Conservation (phyloP, 306 rosid genomes). For the Vigna hirtella region DNA sequence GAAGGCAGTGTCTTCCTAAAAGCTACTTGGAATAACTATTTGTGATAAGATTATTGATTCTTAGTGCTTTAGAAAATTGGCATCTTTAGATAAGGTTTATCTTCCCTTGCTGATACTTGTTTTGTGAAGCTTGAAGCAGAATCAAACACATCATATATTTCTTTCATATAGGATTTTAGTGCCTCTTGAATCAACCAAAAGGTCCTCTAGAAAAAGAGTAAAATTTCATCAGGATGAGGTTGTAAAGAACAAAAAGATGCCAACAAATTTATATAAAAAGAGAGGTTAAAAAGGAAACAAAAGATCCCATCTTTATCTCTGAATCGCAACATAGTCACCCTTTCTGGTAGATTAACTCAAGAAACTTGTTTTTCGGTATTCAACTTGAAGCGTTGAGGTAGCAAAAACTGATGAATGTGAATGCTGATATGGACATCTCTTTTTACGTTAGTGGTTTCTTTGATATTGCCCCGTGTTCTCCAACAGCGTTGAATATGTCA, state of each 20-base stretch:
- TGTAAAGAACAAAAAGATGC: background rate
- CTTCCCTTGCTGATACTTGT: conserved; percentile 12
- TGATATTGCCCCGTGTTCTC: conserved; percentile 12
- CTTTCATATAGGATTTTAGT: conserved; percentile 15
- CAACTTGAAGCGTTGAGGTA: background rate
- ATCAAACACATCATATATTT: conserved; percentile 21
- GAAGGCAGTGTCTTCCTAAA: background rate
- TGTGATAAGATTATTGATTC: conserved; percentile 42
- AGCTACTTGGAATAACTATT: conserved; percentile 42
- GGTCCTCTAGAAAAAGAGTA: conserved; percentile 14
- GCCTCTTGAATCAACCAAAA: conserved; percentile 42
- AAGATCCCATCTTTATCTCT: background rate
- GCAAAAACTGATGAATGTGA: background rate
- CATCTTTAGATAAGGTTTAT: conserved; percentile 46
- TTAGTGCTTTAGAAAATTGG: conserved; percentile 50
- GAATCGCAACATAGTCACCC: background rate
- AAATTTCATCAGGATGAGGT: background rate
- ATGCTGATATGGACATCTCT: background rate
- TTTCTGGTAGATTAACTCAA: background rate
- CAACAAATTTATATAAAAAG: background rate
- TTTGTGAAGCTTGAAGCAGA: conserved; percentile 17
- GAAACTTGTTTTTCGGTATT: background rate
- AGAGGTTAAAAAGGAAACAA: background rate
- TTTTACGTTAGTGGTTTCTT: background rate
- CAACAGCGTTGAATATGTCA: background rate